A percentile compares a stretch with the other conserved stretches of the same genome.
These are phyloP conservation scores for Saccharomycopsis olivae DNA, from an alignment of 805 yeast species.

Conservation along the genomic window DNA sequence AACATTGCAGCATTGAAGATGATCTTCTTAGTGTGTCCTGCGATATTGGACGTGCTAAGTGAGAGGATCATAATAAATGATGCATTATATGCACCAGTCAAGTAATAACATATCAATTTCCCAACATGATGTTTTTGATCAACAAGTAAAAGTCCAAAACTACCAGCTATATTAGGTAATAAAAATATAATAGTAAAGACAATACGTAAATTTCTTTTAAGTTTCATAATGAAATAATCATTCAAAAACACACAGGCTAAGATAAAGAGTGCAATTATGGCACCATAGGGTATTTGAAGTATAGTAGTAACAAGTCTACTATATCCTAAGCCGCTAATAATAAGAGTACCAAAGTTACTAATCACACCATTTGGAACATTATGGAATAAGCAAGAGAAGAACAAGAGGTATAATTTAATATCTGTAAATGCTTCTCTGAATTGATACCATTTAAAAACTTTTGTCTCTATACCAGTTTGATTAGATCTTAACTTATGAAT, in stretches of 20 bases:
- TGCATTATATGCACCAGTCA: constrained; percentile 27
- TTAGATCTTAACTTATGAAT: constrained; percentile 22
- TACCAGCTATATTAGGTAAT: constrained; percentile 23
- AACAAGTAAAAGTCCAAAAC: constrained; percentile 36
- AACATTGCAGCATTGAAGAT: constrained; percentile 40
- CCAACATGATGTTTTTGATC: constrained; percentile 23
- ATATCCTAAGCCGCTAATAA: constrained; percentile 29
- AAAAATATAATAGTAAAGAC: constrained; percentile 26
- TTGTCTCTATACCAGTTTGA: constrained; percentile 35
- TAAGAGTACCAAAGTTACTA: constrained; percentile 22
- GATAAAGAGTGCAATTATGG: constrained; percentile 20
- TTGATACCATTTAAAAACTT: constrained; percentile 31
- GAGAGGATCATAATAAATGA: constrained; percentile 28
- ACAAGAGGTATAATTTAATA: constrained; percentile 28
- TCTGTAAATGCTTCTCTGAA: constrained; percentile 34
- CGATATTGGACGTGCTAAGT: constrained; percentile 36
- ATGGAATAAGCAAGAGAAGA: constrained; percentile 22
- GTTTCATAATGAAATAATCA: constrained; percentile 40
- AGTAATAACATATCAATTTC: constrained; percentile 21
- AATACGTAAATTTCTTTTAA: constrained; percentile 28
- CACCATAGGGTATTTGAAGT: constrained; percentile 39
- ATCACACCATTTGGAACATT: constrained; percentile 28
- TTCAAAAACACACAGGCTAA: constrained; percentile 37
- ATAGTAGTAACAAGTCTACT: constrained; percentile 26
- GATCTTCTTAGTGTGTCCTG: constrained; percentile 52